These are phyloP conservation scores for Suillus subaureus DNA, from an alignment of 768 basidiomycete genomes.

Conservation along the genomic window DNA sequence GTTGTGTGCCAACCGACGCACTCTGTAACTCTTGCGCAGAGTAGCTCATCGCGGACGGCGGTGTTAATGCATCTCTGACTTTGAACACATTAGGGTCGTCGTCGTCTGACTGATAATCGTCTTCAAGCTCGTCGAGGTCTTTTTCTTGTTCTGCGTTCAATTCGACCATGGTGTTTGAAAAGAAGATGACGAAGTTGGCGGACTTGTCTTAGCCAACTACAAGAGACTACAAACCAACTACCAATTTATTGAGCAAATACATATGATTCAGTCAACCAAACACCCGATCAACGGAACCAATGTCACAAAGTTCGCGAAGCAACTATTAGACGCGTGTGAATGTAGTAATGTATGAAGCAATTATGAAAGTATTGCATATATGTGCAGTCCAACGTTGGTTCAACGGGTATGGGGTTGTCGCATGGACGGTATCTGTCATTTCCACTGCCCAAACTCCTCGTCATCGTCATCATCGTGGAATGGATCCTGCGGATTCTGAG, in stretches of 20 bases:
- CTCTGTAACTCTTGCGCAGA: conserved; percentile 51
- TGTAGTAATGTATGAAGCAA: not conserved
- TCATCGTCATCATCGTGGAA: conserved; percentile 22
- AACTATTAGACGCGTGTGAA: not conserved
- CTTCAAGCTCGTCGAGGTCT: conserved; percentile 53
- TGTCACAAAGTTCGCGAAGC: not conserved
- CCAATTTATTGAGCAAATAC: not conserved
- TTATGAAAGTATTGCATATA: not conserved
- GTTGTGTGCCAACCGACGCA: conserved; percentile 25
- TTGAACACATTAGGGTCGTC: conserved; percentile 46
- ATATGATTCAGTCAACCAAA: not conserved
- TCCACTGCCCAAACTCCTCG: conserved; percentile 40
- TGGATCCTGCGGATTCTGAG: conserved; percentile 17
- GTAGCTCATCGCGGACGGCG: conserved; percentile 42
- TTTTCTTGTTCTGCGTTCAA: conserved; percentile 28
- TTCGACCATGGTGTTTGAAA: conserved; percentile 18
- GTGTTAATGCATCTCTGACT: conserved; percentile 43
- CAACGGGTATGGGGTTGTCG: not conserved
- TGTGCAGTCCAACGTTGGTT: not conserved
- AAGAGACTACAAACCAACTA: not conserved
- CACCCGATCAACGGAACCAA: conserved; percentile 4
- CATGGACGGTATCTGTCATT: conserved; percentile 14
- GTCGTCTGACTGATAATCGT: conserved; percentile 42
- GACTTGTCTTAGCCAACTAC: not conserved
- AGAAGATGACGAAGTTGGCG: not conserved